Evolutionary conservation across 2,329 filamentous ascomycete genomes (phyloP), one percentile per base, ranked within the genome.

Genomic region (Penicillium sp.): DNA sequence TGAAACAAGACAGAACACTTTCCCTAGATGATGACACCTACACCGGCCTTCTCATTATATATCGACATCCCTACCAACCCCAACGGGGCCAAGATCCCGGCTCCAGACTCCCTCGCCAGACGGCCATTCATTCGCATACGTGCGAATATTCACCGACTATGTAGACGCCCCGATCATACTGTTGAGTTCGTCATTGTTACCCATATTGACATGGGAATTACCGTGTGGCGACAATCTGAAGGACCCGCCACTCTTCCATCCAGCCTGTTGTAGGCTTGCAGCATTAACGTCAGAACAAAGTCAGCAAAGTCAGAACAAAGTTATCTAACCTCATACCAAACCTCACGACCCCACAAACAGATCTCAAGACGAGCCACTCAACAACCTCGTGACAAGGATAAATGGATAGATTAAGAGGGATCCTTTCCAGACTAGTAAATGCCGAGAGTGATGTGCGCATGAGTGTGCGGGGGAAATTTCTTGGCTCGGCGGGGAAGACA

Each of bases 381-480:
- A 48, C 46, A 50, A 24, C 21, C 24, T 7, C 18, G 9, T 10
- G 16, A 23, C 31, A 31, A 18, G 13, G 28, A 23, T 33, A 16
- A 18, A 5, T 4, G 16, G 33, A 52, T 23, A 24, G 53, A 56
- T 56, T 52, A 16, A 28, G 51, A 48, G 47, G 44, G 50, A 57
- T 56, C 58, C 51, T 60, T 60, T 47, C 56, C 52, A 31, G 12
- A 42, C 49, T 51, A 9, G 56, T 52, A 28, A 29, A 56, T 52
- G 56, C 53, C 51, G 47, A 56, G 53, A 42, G 41, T 43, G 43
- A 56, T 47, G 16, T 47, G 45, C 45, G 26, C 18, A 33, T 33
- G 39, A 33, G 39, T 13, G 51, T 53, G 56, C 51, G 51, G 55
- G 57, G 56, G 13, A 39, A 38, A 38, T 33, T 46, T 49, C 47